phyloP scores from a whole-genome alignment of 176 grass and related monocot species.

The Metroxylon sagu region DNA sequence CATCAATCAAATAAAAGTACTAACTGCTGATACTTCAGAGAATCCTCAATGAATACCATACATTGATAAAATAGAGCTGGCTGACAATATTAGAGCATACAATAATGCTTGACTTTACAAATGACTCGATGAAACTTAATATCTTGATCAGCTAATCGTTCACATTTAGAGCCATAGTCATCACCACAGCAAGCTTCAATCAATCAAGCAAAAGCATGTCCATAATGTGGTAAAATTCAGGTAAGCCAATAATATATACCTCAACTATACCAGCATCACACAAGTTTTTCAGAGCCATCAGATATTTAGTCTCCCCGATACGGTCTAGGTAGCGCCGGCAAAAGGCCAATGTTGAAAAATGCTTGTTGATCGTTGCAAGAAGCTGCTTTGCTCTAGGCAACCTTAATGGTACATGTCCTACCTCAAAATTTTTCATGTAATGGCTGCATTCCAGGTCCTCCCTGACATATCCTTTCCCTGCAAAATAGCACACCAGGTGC shows the following conservation, averaged over 20 bases:
- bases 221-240: too few species aligned
- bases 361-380: conserved; percentile 90
- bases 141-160: too few species aligned
- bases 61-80: too few species aligned
- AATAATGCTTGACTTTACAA: too few species aligned
- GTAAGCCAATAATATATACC: conserved; percentile 22
- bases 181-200: too few species aligned
- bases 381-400: conserved; percentile 80
- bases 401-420: conserved; percentile 77
- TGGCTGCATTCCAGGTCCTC: conserved; percentile 95
- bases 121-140: too few species aligned
- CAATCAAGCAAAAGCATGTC: too few species aligned
- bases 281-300: conserved; percentile 92
- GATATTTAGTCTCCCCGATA: conserved; percentile 89
- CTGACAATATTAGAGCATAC: too few species aligned
- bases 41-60: too few species aligned
- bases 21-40: too few species aligned
- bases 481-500: conserved; percentile 2
- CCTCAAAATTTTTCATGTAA: conserved; percentile 99
- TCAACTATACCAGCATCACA: conserved; percentile 77
- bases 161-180: too few species aligned
- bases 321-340: conserved; percentile 88
- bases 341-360: conserved; percentile 86
- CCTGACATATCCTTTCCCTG: conserved; percentile 84
- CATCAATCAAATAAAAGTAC: too few species aligned